phyloP scores from a whole-genome alignment of 768 basidiomycete genomes.

The Termitomyces sp. region DNA sequence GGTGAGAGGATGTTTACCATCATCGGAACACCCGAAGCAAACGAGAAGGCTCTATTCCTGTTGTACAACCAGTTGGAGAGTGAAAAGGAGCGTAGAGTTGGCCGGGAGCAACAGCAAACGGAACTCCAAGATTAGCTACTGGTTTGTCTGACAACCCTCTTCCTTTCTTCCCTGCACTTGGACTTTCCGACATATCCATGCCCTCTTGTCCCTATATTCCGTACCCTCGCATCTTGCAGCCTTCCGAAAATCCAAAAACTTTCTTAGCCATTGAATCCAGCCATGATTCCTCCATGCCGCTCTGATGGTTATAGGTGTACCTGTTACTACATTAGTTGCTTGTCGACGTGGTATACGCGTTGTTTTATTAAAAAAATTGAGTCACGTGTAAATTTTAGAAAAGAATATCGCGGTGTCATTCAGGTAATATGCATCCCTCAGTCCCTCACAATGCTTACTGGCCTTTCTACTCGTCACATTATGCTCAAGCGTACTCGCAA shows the following conservation, averaged over 20 bases:
- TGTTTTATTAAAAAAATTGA: constrained; percentile 3
- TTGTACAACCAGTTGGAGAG: constrained; percentile 96
- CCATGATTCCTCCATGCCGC: constrained; percentile 6
- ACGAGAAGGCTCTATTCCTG: constrained; percentile 96
- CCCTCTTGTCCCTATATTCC: constrained; percentile 11
- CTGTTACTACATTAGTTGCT: constrained; percentile 12
- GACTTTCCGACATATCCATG: constrained; percentile 12
- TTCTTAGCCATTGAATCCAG: constrained; percentile 6
- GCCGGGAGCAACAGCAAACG: constrained; percentile 76
- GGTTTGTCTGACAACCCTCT: not conserved
- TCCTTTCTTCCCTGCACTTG: not conserved
- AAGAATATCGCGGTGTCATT: not conserved
- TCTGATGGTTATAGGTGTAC: constrained; percentile 10
- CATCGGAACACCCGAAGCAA: constrained; percentile 91
- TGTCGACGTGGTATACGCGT: constrained; percentile 14
- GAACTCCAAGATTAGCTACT: constrained; percentile 44
- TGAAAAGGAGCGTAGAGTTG: constrained; percentile 92
- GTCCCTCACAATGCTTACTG: not conserved
- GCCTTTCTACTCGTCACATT: constrained; percentile 15
- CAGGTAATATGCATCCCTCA: not conserved
- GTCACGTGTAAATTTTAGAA: constrained; percentile 16
- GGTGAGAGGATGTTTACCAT: constrained; percentile 99
- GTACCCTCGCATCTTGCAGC: constrained; percentile 13
- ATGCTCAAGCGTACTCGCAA: constrained; percentile 15
- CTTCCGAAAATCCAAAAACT: constrained; percentile 9